Base-by-base conservation (phyloP, 2,329 filamentous ascomycete genomes). In the Calonectria pauciramosa region DNA sequence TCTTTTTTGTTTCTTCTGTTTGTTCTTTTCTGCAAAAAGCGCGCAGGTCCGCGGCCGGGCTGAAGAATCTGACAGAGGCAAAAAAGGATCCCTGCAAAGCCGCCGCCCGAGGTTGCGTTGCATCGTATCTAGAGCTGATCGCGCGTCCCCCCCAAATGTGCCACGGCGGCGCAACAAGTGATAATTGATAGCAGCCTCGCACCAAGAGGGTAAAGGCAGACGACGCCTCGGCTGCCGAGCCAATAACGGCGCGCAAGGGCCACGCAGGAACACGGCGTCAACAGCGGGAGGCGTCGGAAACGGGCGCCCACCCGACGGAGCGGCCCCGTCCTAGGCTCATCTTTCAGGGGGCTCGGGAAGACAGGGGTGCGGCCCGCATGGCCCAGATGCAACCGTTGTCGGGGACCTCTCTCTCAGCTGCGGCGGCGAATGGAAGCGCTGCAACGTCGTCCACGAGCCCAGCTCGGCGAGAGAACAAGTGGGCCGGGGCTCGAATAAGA, bases 401-500 rank as follows among this genome's bases (percentile, higher is more conserved):
- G 34, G 34, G 56, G 41, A 18, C n/a, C n/a, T n/a, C 1, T 16
- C 5, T 28, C 7, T 63, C 56, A 63, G 56, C 56, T 63, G 56
- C 26, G 36, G 34, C 34, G 34, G 34, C 34, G 56, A 44, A 63
- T 63, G 9, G 34, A 63, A 41, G 56, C 36, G 18, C 56, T 63
- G 34, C 34, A 63, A 63, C 34, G 56, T 28, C 14, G 41, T 44
- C 32, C 54, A 59, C 13, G 18, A 26, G 20, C 18, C 41, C 16
- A 59, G 54, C 32, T 63, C 56, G 16, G 28, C 52, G 56, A 63
- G 56, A 63, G 36, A 63, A 63, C 56, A 63, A 63, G 56, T 63
- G 56, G 56, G 56, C 56, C 34, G n/a, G 56, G 56, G 56, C 56
- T 63, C 56, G 34, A 63, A 63, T 63, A 41, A 63, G 56, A 63